A percentile compares a stretch with the other conserved stretches of the same genome.
These are phyloP conservation scores for Allium sativum DNA, from an alignment of 106 monocot species.

Conservation along the genomic window DNA sequence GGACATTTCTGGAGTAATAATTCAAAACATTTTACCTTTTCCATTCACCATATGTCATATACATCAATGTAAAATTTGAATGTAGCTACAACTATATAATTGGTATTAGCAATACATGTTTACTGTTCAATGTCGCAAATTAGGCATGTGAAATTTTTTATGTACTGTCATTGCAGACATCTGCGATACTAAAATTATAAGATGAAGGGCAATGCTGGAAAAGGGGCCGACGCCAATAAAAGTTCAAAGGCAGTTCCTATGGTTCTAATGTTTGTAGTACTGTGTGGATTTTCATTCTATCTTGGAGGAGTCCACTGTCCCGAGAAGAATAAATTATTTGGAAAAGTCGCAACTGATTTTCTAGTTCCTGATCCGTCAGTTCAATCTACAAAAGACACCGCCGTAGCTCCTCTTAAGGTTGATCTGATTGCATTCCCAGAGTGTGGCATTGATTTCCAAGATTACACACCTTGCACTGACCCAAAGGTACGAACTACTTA, in stretches of 20 bases:
- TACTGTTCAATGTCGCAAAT: too few species aligned
- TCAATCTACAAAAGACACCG: constrained; percentile 16
- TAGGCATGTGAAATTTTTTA: neutral
- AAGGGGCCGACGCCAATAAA: constrained; percentile 18
- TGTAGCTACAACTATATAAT: too few species aligned
- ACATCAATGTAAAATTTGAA: too few species aligned
- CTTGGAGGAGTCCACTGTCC: constrained; percentile 62
- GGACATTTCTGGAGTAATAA: too few species aligned
- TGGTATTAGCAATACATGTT: too few species aligned
- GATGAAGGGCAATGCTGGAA: constrained; percentile 66
- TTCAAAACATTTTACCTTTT: too few species aligned
- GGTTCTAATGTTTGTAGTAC: constrained; percentile 40
- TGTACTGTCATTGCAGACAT: neutral
- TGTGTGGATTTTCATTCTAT: constrained; percentile 82
- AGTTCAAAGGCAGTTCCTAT: constrained; percentile 39
- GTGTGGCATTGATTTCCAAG: constrained; percentile 67
- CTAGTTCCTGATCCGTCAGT: constrained; percentile 12
- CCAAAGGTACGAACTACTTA: constrained; percentile 45
- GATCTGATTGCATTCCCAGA: constrained; percentile 41
- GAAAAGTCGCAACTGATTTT: constrained; percentile 29
- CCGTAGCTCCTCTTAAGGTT: constrained; percentile 27
- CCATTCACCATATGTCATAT: too few species aligned
- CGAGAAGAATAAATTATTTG: constrained; percentile 49
- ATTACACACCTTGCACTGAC: constrained; percentile 99
- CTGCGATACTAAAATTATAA: constrained; percentile 6